phyloP scores from a whole-genome alignment of 2,329 filamentous ascomycete genomes.

The Colletotrichum neosansevieriae region DNA sequence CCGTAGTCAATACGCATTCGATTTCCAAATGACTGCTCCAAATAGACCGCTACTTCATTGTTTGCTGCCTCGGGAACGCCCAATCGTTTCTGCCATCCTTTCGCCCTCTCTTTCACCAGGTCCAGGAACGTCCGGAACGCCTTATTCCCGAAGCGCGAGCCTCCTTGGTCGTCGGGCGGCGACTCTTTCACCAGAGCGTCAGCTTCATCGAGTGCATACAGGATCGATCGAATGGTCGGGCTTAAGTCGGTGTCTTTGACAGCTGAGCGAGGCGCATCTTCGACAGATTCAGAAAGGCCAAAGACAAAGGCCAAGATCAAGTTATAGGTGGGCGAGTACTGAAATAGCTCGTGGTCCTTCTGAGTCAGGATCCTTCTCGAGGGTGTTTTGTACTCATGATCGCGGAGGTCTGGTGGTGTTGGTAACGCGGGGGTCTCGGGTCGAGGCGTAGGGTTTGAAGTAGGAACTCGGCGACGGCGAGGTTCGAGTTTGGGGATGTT shows the following conservation, averaged over 20 bases:
- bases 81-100: slow-evolving; percentile 73
- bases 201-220: slow-evolving; percentile 77
- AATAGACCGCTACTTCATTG: slow-evolving; percentile 82
- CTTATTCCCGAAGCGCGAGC: slow-evolving; percentile 95
- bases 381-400: slow-evolving; percentile 74
- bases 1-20: slow-evolving; percentile 92
- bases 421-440: slow-evolving; percentile 83
- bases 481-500: slow-evolving; percentile 76
- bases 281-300: slow-evolving; percentile 83
- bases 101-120: slow-evolving; percentile 67
- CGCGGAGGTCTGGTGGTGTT: slow-evolving; percentile 71
- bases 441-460: slow-evolving; percentile 70
- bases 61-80: slow-evolving; percentile 68
- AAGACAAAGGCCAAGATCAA: slow-evolving; percentile 90
- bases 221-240: slow-evolving; percentile 70
- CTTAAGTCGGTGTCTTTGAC: slow-evolving; percentile 69
- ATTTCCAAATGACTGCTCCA: slow-evolving; percentile 88
- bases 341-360: slow-evolving; percentile 84
- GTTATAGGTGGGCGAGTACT: slow-evolving; percentile 79
- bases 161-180: slow-evolving; percentile 86
- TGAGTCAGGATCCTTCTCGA: slow-evolving; percentile 84
- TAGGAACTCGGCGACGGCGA: slow-evolving; percentile 65
- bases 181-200: slow-evolving; percentile 74
- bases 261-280: slow-evolving; percentile 75
- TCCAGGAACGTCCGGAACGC: slow-evolving; percentile 87